Percentiles rank a stretch among this genome's conserved stretches.
phyloP scores from a whole-genome alignment of 805 yeast genomes.

The Candida sakaeoensis region DNA sequence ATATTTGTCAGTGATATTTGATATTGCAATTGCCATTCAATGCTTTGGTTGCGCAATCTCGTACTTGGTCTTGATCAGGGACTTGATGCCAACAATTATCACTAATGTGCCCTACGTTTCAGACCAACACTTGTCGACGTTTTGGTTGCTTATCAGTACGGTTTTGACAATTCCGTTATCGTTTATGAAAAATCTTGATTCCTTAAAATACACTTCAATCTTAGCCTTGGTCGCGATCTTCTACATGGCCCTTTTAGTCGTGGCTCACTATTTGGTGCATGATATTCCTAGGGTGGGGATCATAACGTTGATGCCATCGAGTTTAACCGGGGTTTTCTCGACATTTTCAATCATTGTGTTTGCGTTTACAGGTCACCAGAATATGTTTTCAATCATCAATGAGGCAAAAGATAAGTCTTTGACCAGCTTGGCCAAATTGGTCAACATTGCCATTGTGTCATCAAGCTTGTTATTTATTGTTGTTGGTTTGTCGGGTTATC shows the following conservation, averaged over 20 bases:
- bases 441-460: slow-evolving; percentile 49
- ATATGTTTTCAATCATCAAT: slow-evolving; percentile 84
- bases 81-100: slow-evolving; percentile 60
- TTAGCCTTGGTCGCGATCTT: slow-evolving; percentile 78
- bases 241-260: slow-evolving; percentile 69
- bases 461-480: slow-evolving; percentile 61
- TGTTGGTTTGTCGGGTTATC: slow-evolving; percentile 81
- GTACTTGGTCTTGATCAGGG: slow-evolving; percentile 67
- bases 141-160: slow-evolving; percentile 58
- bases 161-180: slow-evolving; percentile 56
- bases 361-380: slow-evolving; percentile 95
- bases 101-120: slow-evolving; percentile 18
- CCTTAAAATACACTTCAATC: slow-evolving; percentile 80
- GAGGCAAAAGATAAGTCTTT: slow-evolving; percentile 62
- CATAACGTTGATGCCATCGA: slow-evolving; percentile 36
- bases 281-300: slow-evolving; percentile 45
- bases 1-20: slow-evolving; percentile 56
- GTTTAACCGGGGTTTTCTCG: slow-evolving; percentile 46
- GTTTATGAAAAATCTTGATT: slow-evolving; percentile 70
- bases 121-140: slow-evolving; percentile 34
- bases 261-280: slow-evolving; percentile 60
- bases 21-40: slow-evolving; percentile 64
- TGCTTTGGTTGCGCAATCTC: slow-evolving; percentile 71
- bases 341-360: slow-evolving; percentile 90
- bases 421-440: slow-evolving; percentile 35